Evolutionary conservation across 192 early-diverging fungal genomes (phyloP).

Genomic region (Phlyctochytrium arcticum): DNA sequence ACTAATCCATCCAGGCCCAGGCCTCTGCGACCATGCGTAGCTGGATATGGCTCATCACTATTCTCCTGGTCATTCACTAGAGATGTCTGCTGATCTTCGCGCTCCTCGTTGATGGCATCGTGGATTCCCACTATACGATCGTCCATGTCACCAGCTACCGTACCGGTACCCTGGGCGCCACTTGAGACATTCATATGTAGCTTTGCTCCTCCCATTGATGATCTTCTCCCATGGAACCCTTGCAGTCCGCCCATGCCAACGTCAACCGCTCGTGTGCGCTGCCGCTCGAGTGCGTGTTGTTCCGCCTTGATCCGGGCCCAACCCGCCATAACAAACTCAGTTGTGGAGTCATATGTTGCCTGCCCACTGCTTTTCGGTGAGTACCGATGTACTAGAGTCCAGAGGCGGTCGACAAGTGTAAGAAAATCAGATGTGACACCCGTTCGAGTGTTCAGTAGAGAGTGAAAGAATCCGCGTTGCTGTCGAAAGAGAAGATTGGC

Average conservation of each 20-base stretch:
- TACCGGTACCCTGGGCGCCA: background rate
- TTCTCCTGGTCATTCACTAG: background rate
- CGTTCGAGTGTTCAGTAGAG: constrained; percentile 36
- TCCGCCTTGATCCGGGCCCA: constrained; percentile 46
- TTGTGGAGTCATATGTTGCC: constrained; percentile 25
- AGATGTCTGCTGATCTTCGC: background rate
- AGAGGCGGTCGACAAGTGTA: constrained; percentile 39
- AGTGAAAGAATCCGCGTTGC: constrained; percentile 42
- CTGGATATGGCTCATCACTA: background rate
- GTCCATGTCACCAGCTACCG: background rate
- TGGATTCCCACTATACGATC: background rate
- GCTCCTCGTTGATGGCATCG: background rate
- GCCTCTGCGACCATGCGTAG: background rate
- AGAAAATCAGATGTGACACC: constrained; percentile 31
- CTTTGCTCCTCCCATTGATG: background rate
- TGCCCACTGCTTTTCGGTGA: background rate
- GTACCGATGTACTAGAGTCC: constrained; percentile 41
- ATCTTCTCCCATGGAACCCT: background rate
- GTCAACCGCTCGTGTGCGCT: constrained; percentile 17
- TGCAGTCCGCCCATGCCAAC: constrained; percentile 1
- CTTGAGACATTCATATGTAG: background rate
- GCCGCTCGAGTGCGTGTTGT: constrained; percentile 36
- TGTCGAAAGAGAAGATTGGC: constrained; percentile 7
- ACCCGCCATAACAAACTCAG: constrained; percentile 45
- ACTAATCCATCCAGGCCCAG: constrained; percentile 41